Base-by-base conservation (phyloP, 164 flowering plant genomes). In the Vitis labrusca region DNA sequence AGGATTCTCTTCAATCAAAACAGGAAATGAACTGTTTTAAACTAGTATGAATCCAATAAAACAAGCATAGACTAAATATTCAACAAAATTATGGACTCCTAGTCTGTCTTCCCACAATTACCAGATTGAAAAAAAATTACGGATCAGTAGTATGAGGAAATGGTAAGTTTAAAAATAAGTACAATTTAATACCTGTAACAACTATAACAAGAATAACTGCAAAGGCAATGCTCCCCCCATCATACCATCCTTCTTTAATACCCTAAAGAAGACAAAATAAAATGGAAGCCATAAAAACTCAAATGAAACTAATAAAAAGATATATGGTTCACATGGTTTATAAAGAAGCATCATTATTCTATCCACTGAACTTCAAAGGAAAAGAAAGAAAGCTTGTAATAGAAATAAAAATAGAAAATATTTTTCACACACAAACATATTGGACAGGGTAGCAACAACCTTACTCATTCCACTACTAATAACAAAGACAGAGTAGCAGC, bases 171-270 rank as follows among this genome's bases (percentile, higher is more conserved):
- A 19, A 16, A 17, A 8, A 16, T 16, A 57, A 19, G 19, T 16
- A 57, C 52, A 71, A 15, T 53, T 10, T 23, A 69, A 52, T 85
- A 90, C 99, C 99, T 85, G 99, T 95, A 61, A 91, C 95, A 74
- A 89, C 70, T 63, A 93, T 91, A 67, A 95, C 98, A 67, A 95
- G 81, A 52, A 93, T 32, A 67, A 95, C 98, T 17, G 99, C 97
- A 78, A 93, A 79, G 13, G 85, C 83, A 81, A 95, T 95, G 85
- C 99, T 95, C 50, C 92, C 98, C 44, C 99, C 99, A 90, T 95
- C 98, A 84, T 95, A 95, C 99, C 98, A 95, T 59, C 99, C 99
- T 83, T 93, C 82, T 73, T 89, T 79, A 19, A 89, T 84, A 71
- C 99, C 99, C 99, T 95, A 59, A 13, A 71, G 16, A 56, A 62